phyloP scores from a whole-genome alignment of 106 monocot species.

The Acanthochlamys bracteata region DNA sequence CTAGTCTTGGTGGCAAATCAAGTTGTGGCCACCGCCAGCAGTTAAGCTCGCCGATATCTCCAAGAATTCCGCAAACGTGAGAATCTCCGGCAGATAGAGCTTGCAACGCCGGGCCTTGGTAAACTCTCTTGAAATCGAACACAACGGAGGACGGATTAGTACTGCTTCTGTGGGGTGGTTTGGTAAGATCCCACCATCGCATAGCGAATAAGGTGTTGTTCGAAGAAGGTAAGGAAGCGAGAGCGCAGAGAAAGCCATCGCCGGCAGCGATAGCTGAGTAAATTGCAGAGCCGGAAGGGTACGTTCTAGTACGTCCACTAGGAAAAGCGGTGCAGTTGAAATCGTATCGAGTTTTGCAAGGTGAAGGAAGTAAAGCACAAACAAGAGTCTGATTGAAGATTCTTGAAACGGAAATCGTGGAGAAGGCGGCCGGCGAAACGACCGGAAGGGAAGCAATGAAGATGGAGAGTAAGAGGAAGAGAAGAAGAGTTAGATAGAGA shows the following conservation, averaged over 20 bases:
- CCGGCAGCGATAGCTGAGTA: conserved; percentile 78
- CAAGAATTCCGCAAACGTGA: conserved; percentile 70
- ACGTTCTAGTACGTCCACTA: conserved; percentile 5
- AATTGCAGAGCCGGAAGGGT: conserved; percentile 23
- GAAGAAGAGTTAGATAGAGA: not conserved
- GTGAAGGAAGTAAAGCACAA: conserved; percentile 50
- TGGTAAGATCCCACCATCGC: conserved; percentile 72
- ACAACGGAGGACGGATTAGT: not conserved
- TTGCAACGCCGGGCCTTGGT: conserved; percentile 27
- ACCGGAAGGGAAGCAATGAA: not conserved
- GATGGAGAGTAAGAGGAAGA: conserved; percentile 6
- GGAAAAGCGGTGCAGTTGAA: conserved; percentile 61
- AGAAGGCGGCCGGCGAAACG: conserved; percentile 21
- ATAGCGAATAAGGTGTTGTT: conserved; percentile 22
- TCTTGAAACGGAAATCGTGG: conserved; percentile 52
- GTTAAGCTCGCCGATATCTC: not conserved
- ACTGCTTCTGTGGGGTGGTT: not conserved
- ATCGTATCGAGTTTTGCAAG: not conserved
- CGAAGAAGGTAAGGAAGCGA: conserved; percentile 5
- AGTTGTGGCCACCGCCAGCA: conserved; percentile 84
- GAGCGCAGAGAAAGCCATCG: conserved; percentile 69
- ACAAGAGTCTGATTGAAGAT: conserved; percentile 31
- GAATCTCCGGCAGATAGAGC: conserved; percentile 38
- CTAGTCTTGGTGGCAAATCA: not conserved
- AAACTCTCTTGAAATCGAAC: conserved; percentile 31